Base-by-base conservation (phyloP, 225 moss, liverwort and hornwort genomes). In the Rhytidiadelphus loreus region DNA sequence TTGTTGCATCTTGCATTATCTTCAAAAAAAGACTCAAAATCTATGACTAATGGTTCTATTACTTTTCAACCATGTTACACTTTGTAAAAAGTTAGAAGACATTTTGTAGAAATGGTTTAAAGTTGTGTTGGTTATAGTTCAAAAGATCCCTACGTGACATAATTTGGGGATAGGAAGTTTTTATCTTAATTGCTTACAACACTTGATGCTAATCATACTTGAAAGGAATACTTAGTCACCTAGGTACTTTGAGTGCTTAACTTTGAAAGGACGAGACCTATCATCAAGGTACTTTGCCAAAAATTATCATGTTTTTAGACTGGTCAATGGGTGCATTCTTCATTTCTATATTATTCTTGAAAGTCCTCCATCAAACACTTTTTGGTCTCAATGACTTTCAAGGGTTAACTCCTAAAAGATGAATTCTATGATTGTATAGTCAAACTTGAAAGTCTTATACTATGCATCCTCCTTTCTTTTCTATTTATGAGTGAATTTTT, bases 131-230 rank as follows among this genome's bases (percentile, higher is more conserved):
- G 7, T 39, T 68, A 39, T 4, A 68, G 13, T 68, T 39, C n/a
- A 68, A 68, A 12, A n/a, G 35, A 66, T 37, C 11, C 37, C 6
- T 66, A 12, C 2, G 13, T 7, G 23, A 8, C 23, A 39, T 23
- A 68, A 23, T 68, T 66, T 68, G 4, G 23, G 2, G 7, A 7
- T 0, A 13, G 7, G 2, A 0, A 11, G 37, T 3, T 65, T 6
- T 3, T 66, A 7, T 68, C 13, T 68, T 20, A n/a, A 2, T 13
- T 23, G 13, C 23, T n/a, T 22, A n/a, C 0, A 2, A 0, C 22
- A 68, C 12, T 37, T 68, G 3, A 68, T 68, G n/a, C 21, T 22
- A 3, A 12, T 22, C 7, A 4, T 68, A 4, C 0, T n/a, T 68
- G n/a, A 68, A 68, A 22, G 7, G 22, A 68, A 6, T 12, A 12